phyloP scores from a whole-genome alignment of 139 green algal species.

The Marvania coccoides region DNA sequence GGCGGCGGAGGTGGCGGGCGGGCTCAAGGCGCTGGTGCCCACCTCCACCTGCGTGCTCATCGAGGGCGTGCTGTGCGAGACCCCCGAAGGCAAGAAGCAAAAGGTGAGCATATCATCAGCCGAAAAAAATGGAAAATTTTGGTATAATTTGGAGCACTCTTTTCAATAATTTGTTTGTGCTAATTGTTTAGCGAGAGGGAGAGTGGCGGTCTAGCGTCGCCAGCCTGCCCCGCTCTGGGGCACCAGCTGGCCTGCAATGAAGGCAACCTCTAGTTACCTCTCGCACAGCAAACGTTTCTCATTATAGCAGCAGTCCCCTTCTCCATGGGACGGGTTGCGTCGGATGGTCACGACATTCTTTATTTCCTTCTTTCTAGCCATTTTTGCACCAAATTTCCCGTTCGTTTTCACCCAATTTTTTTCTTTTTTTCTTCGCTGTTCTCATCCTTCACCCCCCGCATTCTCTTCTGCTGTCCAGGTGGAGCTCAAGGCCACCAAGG shows the following conservation, averaged over 20 bases:
- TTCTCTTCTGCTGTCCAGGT: constrained; percentile 29
- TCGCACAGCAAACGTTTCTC: constrained; percentile 21
- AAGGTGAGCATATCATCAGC: constrained; percentile 14
- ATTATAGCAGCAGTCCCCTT: constrained; percentile 12
- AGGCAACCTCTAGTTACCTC: constrained; percentile 29
- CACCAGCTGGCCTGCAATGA: constrained; percentile 1
- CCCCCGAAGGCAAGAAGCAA: constrained; percentile 81
- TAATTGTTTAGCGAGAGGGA: constrained; percentile 5
- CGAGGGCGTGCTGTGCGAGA: constrained; percentile 74
- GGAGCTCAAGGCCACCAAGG: constrained; percentile 72
- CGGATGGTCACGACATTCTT: constrained; percentile 25
- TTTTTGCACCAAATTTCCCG: background rate
- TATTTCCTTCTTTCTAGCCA: background rate
- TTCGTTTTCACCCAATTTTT: background rate
- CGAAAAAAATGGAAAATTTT: too few relatives aligned
- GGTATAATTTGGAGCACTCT: too few relatives aligned
- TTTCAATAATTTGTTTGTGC: background rate
- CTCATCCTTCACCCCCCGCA: background rate
- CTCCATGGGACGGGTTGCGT: constrained; percentile 5
- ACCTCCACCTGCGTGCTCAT: constrained; percentile 85
- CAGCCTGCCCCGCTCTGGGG: background rate
- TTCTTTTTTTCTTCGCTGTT: constrained; percentile 1
- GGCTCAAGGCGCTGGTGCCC: constrained; percentile 52
- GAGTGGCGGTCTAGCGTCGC: constrained; percentile 22
- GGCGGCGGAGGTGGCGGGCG: constrained; percentile 52